Conservation (phyloP, 768 basidiomycete species). For the Suillus fuscotomentosus region DNA sequence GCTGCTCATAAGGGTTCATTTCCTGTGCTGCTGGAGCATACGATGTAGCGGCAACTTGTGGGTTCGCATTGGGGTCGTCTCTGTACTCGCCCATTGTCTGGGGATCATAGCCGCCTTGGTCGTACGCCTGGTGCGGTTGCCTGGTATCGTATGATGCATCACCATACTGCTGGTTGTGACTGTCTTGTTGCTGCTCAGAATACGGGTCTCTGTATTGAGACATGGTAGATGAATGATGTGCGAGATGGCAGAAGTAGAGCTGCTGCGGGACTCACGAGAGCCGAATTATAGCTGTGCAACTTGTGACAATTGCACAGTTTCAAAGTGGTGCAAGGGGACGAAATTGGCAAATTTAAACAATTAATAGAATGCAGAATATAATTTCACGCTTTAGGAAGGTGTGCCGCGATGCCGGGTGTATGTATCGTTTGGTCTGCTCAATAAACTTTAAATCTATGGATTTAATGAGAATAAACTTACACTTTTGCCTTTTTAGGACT, state of each 20-base stretch:
- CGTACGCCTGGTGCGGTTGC: constrained; percentile 52
- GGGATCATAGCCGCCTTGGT: constrained; percentile 40
- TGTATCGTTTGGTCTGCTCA: too few relatives aligned
- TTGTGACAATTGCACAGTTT: neutral
- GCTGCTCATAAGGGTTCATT: constrained; percentile 39
- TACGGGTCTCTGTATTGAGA: constrained; percentile 63
- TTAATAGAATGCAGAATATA: too few relatives aligned
- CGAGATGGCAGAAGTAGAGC: neutral
- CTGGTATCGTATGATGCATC: constrained; percentile 38
- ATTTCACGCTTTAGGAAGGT: too few relatives aligned
- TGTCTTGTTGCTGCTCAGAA: constrained; percentile 29
- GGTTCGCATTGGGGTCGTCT: constrained; percentile 34
- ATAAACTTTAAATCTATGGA: too few relatives aligned
- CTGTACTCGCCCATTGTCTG: constrained; percentile 30
- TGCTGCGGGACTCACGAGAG: neutral
- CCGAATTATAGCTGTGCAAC: constrained; percentile 1
- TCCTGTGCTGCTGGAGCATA: constrained; percentile 26
- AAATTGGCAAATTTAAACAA: too few relatives aligned
- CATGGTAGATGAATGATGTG: constrained; percentile 14
- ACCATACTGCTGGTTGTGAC: constrained; percentile 31
- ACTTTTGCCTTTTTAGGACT: too few relatives aligned
- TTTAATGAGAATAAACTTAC: too few relatives aligned
- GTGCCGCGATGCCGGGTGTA: too few relatives aligned
- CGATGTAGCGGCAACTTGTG: constrained; percentile 9
- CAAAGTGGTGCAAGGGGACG: neutral